These are phyloP conservation scores for Beauveria asiatica DNA, from an alignment of 2,329 filamentous ascomycete species.

Conservation along the genomic window DNA sequence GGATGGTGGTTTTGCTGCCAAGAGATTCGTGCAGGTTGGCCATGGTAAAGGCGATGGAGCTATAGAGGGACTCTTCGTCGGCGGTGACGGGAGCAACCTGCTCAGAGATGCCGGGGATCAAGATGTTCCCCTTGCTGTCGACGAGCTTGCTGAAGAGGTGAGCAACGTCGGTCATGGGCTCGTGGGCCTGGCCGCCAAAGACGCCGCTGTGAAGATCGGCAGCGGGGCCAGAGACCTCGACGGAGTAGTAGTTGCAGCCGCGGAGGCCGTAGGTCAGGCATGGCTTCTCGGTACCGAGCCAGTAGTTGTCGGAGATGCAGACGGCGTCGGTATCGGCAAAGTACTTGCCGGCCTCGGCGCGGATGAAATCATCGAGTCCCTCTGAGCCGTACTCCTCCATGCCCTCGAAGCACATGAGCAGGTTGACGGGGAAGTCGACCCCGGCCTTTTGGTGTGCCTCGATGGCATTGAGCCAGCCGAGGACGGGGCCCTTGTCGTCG, in stretches of 20 bases:
- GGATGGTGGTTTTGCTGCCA: conserved; percentile 80
- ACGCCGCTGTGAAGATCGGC: conserved; percentile 95
- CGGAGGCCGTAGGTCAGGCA: conserved; percentile 95
- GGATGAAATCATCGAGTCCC: conserved; percentile 90
- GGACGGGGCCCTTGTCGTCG: conserved; percentile 94
- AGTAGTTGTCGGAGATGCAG: conserved; percentile 99
- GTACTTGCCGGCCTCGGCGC: conserved; percentile 82
- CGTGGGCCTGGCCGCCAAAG: conserved; percentile 91
- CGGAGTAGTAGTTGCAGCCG: conserved; percentile 94
- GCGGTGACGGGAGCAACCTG: conserved; percentile 82
- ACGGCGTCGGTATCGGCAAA: conserved; percentile 95
- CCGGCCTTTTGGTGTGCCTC: conserved; percentile 95
- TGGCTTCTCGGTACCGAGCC: conserved; percentile 97
- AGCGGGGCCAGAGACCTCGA: conserved; percentile 83
- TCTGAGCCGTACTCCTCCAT: conserved; percentile 99
- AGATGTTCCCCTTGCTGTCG: conserved; percentile 83
- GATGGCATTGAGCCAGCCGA: conserved; percentile 97
- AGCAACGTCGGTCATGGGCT: conserved; percentile 95
- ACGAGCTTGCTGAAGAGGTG: conserved; percentile 76
- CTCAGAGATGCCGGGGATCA: conserved; percentile 87
- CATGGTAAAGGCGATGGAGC: conserved; percentile 90
- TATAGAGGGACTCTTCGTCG: conserved; percentile 83
- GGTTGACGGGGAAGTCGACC: conserved; percentile 90
- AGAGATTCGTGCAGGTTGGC: conserved; percentile 87
- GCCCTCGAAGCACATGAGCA: conserved; percentile 98